A percentile compares a stretch with the other conserved stretches of the same genome.
These are phyloP conservation scores for Helicostylum pulchrum DNA, from an alignment of 192 early-diverging fungal genomes.

Conservation along the genomic window DNA sequence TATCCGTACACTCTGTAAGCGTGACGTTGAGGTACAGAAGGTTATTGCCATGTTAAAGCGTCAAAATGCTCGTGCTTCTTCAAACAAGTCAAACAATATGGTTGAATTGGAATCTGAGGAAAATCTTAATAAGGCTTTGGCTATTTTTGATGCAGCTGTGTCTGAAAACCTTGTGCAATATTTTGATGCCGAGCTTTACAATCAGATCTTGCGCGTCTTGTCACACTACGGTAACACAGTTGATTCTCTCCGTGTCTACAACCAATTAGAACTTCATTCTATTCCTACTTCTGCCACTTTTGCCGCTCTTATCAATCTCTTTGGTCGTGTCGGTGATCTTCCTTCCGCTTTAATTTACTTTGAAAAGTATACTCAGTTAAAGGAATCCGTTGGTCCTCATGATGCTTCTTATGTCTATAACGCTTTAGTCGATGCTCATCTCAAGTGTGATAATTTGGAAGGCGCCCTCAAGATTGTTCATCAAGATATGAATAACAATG, in stretches of 20 bases:
- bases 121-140: constrained; percentile 31
- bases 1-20: constrained; percentile 31
- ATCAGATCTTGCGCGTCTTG: constrained; percentile 33
- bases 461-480: constrained; percentile 30
- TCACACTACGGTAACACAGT: constrained; percentile 36
- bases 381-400: constrained; percentile 4
- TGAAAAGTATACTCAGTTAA: constrained; percentile 20
- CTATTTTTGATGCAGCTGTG: constrained; percentile 30
- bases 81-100: constrained; percentile 18
- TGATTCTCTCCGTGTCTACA: constrained; percentile 27
- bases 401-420: constrained; percentile 37
- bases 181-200: constrained; percentile 38
- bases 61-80: constrained; percentile 16
- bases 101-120: constrained; percentile 27
- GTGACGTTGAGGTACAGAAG: constrained; percentile 42
- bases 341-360: constrained; percentile 26
- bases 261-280: constrained; percentile 19
- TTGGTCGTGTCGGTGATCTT: constrained; percentile 38
- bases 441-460: constrained; percentile 28
- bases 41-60: constrained; percentile 33
- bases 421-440: constrained; percentile 36
- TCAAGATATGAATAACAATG: constrained; percentile 27
- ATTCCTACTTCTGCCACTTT: constrained; percentile 50
- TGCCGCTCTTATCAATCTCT: constrained; percentile 52
- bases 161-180: constrained; percentile 15